These are phyloP conservation scores for Podospora bellae-mahoneyi DNA, from an alignment of 495 filamentous ascomycete genomes.

Conservation along the genomic window DNA sequence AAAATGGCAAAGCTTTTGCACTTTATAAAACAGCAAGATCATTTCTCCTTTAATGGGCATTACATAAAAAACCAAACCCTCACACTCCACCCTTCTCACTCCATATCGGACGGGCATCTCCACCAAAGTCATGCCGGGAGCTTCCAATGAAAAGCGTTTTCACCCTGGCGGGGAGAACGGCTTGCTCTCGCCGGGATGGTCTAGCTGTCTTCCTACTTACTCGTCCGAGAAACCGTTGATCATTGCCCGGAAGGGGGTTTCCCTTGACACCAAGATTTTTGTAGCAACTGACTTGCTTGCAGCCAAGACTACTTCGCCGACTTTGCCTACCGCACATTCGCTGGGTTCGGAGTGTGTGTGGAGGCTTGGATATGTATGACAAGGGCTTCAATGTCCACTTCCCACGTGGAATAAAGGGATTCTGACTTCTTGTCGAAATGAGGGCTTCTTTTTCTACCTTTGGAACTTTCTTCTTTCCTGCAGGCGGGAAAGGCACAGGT, in stretches of 20 bases:
- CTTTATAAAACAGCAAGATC: neutral
- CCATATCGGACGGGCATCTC: neutral
- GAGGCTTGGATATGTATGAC: neutral
- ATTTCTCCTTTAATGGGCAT: neutral
- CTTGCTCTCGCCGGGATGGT: neutral
- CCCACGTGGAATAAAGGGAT: conserved; percentile 6
- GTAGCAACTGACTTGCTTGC: neutral
- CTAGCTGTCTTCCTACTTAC: neutral
- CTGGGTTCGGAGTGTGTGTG: neutral
- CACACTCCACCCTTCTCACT: neutral
- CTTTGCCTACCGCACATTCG: neutral
- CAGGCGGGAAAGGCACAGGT: neutral
- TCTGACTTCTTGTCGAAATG: neutral
- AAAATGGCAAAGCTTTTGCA: neutral
- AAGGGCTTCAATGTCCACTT: neutral
- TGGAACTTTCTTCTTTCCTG: neutral
- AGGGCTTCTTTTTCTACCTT: neutral
- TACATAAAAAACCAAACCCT: neutral
- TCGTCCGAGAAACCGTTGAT: neutral
- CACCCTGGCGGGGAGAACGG: neutral
- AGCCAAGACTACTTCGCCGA: neutral
- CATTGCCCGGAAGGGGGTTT: neutral
- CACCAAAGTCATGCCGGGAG: neutral
- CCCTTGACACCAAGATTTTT: neutral
- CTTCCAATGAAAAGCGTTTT: neutral